A percentile compares a stretch with the other conserved stretches of the same genome.
phyloP scores from a whole-genome alignment of 2,329 filamentous ascomycete species.

The Triangularia setosa region DNA sequence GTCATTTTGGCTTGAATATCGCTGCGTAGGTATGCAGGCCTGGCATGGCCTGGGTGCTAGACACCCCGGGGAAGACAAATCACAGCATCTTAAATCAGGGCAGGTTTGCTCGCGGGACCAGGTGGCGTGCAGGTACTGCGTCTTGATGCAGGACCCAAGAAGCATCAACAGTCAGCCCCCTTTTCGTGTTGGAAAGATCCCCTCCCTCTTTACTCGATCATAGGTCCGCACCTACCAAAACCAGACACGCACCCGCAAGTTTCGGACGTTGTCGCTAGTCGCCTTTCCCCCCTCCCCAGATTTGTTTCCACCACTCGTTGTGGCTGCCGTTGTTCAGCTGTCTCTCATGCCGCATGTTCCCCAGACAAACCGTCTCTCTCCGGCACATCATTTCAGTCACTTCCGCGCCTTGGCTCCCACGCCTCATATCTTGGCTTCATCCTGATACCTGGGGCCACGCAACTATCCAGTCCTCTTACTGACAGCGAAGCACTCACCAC shows the following conservation, averaged over 20 bases:
- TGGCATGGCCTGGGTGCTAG: background rate
- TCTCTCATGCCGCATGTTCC: slow-evolving; percentile 15
- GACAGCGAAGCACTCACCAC: background rate
- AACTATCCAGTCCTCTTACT: background rate
- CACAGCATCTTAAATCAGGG: background rate
- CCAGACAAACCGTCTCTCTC: slow-evolving; percentile 15
- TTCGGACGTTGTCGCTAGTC: background rate
- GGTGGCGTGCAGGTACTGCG: background rate
- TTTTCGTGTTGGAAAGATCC: background rate
- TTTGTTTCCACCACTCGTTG: slow-evolving; percentile 1
- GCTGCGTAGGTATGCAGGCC: background rate
- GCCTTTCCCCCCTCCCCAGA: background rate
- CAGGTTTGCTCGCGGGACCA: background rate
- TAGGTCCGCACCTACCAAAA: background rate
- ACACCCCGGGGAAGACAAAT: background rate
- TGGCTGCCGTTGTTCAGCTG: slow-evolving; percentile 22
- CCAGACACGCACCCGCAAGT: background rate
- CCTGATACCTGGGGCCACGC: background rate
- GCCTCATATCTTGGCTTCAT: slow-evolving; percentile 1
- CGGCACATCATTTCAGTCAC: slow-evolving; percentile 2
- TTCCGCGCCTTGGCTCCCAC: slow-evolving; percentile 6
- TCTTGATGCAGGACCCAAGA: background rate
- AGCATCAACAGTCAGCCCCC: background rate
- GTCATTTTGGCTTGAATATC: background rate
- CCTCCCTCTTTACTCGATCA: background rate